Evolutionary conservation across 306 rosid genomes (phyloP), one percentile per base, ranked within the genome.

Genomic region (Acacia crassicarpa): DNA sequence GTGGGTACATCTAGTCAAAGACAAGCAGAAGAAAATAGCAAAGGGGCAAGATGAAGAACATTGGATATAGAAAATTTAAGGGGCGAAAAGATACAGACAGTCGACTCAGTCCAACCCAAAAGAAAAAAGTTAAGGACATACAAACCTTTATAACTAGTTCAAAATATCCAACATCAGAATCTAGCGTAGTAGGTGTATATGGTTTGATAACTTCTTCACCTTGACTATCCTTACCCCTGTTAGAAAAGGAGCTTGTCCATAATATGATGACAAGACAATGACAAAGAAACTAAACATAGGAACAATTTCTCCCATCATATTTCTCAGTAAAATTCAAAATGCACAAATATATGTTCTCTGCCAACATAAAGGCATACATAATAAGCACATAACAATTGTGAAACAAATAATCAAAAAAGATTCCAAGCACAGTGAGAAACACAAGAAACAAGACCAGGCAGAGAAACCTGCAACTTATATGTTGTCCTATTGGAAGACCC

Each of bases 401-500:
- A 75, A 72, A 82, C 23, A 23, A 63, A 54, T 19, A 41, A 49
- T 38, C 25, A 20, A 22, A 81, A 61, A 32, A 75, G 22, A 30
- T 68, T 73, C 54, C 22, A 59, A 53, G 33, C 25, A 51, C 63
- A 54, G 30, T 70, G 65, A 65, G 80, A 66, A 69, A 75, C 81
- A 67, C 44, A 33, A 27, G 62, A 76, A 46, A 61, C 74, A 14
- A 71, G 43, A 84, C 48, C 33, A 82, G 67, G 51, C 56, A 88
- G 80, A 41, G 32, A 75, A 83, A 96, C 99, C 92, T 96, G 98
- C 99, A 96, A 86, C 98, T 93, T 86, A 96, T 93, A 81, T 93
- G 99, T 77, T 96, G 98, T 75, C 99, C 99, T 81, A 96, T 96
- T 76, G 99, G 99, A 84, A 96, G 99, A 56, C 99, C 98, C 89